A percentile compares a stretch with the other conserved stretches of the same genome.
These are phyloP conservation scores for Aspergillus sclerotiicarbonarius DNA, from an alignment of 495 filamentous ascomycete genomes.

Conservation along the genomic window DNA sequence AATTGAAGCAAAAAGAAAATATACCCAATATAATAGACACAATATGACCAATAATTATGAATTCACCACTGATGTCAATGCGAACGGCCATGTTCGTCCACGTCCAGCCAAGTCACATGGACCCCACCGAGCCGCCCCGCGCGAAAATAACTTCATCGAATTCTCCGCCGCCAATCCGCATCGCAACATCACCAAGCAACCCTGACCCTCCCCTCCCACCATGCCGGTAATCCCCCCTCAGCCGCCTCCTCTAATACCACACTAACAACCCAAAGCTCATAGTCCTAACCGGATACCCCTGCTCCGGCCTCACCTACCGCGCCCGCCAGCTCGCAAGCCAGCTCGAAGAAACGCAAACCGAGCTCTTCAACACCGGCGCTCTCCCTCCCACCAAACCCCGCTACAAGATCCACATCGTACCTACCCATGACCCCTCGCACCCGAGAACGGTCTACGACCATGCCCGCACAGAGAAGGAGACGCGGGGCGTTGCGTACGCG, in stretches of 20 bases:
- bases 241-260: background rate
- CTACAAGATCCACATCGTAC: conserved; percentile 56
- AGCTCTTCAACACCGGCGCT: conserved; percentile 53
- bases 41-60: background rate
- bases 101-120: conserved; percentile 3
- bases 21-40: background rate
- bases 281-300: conserved; percentile 87
- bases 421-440: conserved; percentile 48
- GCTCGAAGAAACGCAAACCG: conserved; percentile 41
- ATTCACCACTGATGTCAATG: background rate
- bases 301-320: conserved; percentile 88
- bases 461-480: conserved; percentile 80
- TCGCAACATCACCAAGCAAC: background rate
- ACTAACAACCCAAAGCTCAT: conserved; percentile 63
- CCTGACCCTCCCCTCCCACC: background rate
- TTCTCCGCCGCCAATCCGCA: background rate
- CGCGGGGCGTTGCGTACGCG: conserved; percentile 79
- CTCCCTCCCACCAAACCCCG: conserved; percentile 50
- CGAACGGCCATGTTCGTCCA: background rate
- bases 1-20: background rate
- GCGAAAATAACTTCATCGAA: conserved; percentile 4
- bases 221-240: conserved; percentile 8
- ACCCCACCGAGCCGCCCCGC: conserved; percentile 4
- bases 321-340: conserved; percentile 67
- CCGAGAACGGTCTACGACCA: conserved; percentile 51